phyloP scores from a whole-genome alignment of 257 asterid genomes.

The Capsicum rhomboideum region DNA sequence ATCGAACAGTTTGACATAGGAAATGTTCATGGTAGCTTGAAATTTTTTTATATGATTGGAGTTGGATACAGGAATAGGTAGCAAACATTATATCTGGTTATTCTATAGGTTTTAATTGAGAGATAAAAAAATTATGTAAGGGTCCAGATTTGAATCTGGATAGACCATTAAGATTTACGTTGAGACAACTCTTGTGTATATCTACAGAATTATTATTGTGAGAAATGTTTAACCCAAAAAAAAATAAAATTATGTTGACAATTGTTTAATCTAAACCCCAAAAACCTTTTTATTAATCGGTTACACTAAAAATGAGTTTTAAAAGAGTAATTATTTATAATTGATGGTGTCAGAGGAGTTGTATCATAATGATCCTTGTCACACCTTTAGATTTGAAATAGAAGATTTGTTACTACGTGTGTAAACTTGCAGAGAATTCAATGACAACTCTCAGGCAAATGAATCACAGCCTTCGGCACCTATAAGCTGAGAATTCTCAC shows the following conservation, averaged over 20 bases:
- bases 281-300: too few species aligned
- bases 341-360: not conserved
- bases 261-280: not conserved
- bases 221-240: not conserved
- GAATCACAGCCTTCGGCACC: not conserved
- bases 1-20: not conserved
- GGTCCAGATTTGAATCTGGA: not conserved
- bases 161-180: not conserved
- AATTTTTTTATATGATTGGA: not conserved
- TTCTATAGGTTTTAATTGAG: not conserved
- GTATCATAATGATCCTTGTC: not conserved
- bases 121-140: not conserved
- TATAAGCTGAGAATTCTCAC: not conserved
- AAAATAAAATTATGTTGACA: not conserved
- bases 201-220: not conserved
- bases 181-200: not conserved
- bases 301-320: not conserved
- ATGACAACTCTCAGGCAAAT: not conserved
- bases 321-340: not conserved
- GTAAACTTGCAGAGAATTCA: not conserved
- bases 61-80: not conserved
- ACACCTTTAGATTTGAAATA: not conserved
- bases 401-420: not conserved
- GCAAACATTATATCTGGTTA: not conserved
- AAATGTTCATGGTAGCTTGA: not conserved